These are phyloP conservation scores for Stagonosporopsis tanaceti DNA, from an alignment of 2,329 filamentous ascomycete genomes.

Conservation along the genomic window DNA sequence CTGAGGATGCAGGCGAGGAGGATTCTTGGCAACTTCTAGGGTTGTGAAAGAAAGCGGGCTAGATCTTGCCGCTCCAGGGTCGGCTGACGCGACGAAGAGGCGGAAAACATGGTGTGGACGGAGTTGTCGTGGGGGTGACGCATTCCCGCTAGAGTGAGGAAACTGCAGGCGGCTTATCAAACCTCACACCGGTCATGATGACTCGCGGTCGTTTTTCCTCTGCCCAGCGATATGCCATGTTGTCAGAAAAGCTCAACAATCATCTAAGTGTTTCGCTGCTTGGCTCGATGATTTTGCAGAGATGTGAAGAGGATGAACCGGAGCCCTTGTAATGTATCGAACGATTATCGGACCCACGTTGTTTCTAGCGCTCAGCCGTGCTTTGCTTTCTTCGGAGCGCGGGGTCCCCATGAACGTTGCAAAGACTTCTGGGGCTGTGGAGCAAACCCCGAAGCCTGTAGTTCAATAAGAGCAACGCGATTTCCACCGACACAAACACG, in stretches of 20 bases:
- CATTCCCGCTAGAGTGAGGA: conserved; percentile 5
- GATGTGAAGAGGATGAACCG: conserved; percentile 8
- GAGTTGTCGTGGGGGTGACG: conserved; percentile 5
- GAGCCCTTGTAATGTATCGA: conserved; percentile 1
- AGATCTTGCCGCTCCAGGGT: conserved; percentile 6
- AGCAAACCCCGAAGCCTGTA: neutral
- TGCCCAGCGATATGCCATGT: conserved; percentile 10
- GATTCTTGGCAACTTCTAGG: conserved; percentile 13
- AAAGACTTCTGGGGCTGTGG: conserved; percentile 10
- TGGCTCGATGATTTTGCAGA: conserved; percentile 6
- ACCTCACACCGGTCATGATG: conserved; percentile 18
- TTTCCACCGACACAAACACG: conserved; percentile 1
- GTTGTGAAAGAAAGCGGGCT: conserved; percentile 1
- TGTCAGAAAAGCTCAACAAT: conserved; percentile 11
- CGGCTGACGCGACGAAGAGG: conserved; percentile 14
- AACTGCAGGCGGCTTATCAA: conserved; percentile 9
- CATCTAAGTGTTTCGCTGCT: conserved; percentile 5
- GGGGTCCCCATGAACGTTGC: conserved; percentile 10
- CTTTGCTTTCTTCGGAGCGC: neutral
- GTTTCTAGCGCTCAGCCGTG: conserved; percentile 8
- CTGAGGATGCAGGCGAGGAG: conserved; percentile 13
- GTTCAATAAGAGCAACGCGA: neutral
- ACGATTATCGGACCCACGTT: conserved; percentile 3
- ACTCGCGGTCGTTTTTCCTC: conserved; percentile 5
- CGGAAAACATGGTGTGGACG: conserved; percentile 9